These are phyloP conservation scores for Trichocladium uniseriatum DNA, from an alignment of 495 filamentous ascomycete species.

Conservation along the genomic window DNA sequence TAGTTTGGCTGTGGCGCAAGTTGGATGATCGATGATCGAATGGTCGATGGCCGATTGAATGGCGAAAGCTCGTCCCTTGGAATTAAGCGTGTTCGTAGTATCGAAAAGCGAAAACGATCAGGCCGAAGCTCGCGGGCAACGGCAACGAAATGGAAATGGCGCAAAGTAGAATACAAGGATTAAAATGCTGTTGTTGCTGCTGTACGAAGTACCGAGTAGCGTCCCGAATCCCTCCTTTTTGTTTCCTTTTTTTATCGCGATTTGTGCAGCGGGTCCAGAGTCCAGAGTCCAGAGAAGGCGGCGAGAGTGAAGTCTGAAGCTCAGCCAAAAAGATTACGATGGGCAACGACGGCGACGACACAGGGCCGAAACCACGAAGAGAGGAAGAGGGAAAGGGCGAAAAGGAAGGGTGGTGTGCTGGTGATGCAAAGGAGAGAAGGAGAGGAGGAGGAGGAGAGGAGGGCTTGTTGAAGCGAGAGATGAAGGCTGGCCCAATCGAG, in stretches of 20 bases:
- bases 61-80: background rate
- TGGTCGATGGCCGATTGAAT: background rate
- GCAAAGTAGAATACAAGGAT: conserved; percentile 34
- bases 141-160: conserved; percentile 16
- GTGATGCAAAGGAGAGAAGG: conserved; percentile 26
- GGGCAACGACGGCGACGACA: conserved; percentile 23
- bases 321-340: conserved; percentile 16
- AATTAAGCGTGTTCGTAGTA: conserved; percentile 7
- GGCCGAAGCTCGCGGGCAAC: conserved; percentile 1
- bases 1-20: background rate
- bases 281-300: conserved; percentile 28
- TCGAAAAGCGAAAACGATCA: conserved; percentile 1
- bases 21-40: background rate
- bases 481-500: conserved; percentile 5
- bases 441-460: conserved; percentile 25
- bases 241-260: conserved; percentile 10
- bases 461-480: conserved; percentile 15
- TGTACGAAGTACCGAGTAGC: too few species aligned
- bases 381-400: conserved; percentile 37
- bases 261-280: conserved; percentile 15
- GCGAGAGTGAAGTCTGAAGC: conserved; percentile 1
- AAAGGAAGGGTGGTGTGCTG: conserved; percentile 37
- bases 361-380: conserved; percentile 27
- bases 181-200: conserved; percentile 25
- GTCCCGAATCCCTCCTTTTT: conserved; percentile 16